Conservation (phyloP, 73 alveolate species). For the Symbiodinium pilosum region DNA sequence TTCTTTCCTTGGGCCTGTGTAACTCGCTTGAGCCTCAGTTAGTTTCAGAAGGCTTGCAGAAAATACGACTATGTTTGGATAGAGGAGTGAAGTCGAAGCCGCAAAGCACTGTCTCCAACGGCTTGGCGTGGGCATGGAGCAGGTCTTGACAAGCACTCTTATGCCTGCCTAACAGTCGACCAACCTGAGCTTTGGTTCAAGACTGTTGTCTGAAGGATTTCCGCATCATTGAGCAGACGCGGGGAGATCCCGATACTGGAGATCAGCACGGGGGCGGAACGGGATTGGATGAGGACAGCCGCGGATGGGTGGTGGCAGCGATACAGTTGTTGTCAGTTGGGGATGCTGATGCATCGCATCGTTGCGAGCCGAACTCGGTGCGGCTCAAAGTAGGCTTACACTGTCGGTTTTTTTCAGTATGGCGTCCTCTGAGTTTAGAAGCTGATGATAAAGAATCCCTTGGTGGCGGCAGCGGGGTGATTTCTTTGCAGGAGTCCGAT, state of each 20-base stretch:
- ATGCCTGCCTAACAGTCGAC: neutral
- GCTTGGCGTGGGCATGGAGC: conserved; percentile 56
- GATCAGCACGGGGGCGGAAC: conserved; percentile 15
- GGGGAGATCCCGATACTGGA: conserved; percentile 8
- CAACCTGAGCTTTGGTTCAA: neutral
- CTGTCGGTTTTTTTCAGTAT: no score
- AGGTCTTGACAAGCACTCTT: neutral
- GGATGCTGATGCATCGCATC: no score
- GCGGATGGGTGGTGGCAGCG: no score
- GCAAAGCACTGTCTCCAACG: conserved; percentile 69
- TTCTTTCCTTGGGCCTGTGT: conserved; percentile 33
- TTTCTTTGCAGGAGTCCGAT: conserved; percentile 4
- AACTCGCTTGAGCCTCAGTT: neutral
- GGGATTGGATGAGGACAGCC: conserved; percentile 16
- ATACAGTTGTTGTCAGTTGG: no score
- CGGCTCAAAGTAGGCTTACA: no score
- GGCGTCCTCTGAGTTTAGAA: no score
- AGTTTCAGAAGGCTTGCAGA: neutral
- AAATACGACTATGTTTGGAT: neutral
- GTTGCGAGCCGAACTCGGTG: no score
- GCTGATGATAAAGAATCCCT: no score
- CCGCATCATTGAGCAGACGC: neutral
- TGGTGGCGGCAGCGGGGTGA: no score
- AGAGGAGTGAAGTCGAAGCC: conserved; percentile 20
- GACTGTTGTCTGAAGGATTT: neutral